Base-by-base conservation (phyloP, 228 moss, liverwort and hornwort species). In the Sphagnum fallax region DNA sequence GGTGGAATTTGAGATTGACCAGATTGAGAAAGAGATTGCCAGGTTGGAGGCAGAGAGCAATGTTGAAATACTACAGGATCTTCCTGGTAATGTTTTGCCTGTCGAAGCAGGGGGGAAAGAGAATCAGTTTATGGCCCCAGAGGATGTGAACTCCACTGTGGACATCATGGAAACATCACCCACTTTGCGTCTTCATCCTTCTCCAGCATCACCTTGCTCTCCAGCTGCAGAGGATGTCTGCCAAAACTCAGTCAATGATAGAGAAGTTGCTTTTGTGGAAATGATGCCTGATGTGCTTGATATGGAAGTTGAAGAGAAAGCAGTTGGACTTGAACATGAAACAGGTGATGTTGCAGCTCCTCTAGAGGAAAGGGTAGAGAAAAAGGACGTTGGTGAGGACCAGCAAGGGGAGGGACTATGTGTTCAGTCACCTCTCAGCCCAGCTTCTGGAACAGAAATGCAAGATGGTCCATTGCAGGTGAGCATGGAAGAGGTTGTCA, bases 1-100 rank as follows among this genome's bases (percentile, higher is more conserved):
- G 81, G 86, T 96, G 32, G 95, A 96, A 79, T 82, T 85, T 66
- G 95, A 96, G 79, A 91, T 96, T 64, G 95, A 96, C 52, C 81
- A 74, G 66, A 80, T 96, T 14, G 95, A 96, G 69, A 91, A 91
- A 66, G 90, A 96, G 77, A 66, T 96, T 66, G 72, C 75, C 5
- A 91, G 79, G 70, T 63, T 89, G 61, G 80, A 82, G 6, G 78
- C 69, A 16, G 65, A 71, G 50, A 78, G 63, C 65, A 48, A 15
- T 61, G 51, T 69, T n/a, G 58, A 65, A n/a, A 63, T 6, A 77
- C 70, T 68, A 61, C 51, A 6, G n/a, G 60, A 59, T 53, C 52
- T 49, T 14, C 65, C 52, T 55, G 67, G 64, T 63, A 71, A 73
- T 71, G 75, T 49, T n/a, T 10, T 65, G 64, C 52, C 14, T 62